Conservation (phyloP, 768 basidiomycete species). For the Leucosporidium yakuticum region DNA sequence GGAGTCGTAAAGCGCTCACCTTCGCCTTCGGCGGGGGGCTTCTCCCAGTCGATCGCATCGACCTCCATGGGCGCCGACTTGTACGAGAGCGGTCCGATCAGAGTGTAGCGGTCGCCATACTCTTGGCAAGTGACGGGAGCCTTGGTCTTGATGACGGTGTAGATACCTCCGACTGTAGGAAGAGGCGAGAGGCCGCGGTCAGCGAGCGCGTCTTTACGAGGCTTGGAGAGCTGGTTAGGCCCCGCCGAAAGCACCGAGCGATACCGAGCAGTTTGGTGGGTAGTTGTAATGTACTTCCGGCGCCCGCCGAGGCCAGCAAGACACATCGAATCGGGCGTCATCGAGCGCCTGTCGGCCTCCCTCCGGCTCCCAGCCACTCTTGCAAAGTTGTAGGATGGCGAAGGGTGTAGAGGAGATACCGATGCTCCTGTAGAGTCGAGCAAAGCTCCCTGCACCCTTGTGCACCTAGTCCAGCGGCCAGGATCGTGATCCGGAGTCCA, state of each 20-base stretch:
- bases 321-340: background rate
- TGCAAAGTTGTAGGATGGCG: background rate
- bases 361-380: background rate
- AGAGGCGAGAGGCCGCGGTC: background rate
- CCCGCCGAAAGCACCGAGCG: too few relatives aligned
- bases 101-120: constrained; percentile 88
- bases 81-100: constrained; percentile 97
- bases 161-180: constrained; percentile 80
- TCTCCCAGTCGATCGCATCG: constrained; percentile 73
- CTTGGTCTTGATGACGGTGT: constrained; percentile 99
- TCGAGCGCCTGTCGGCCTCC: background rate
- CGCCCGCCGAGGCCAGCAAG: background rate
- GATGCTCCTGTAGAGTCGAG: background rate
- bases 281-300: background rate
- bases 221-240: too few relatives aligned
- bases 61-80: constrained; percentile 99
- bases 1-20: background rate
- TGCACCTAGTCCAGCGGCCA: too few relatives aligned
- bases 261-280: background rate
- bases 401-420: background rate
- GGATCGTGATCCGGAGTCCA: too few relatives aligned
- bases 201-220: background rate
- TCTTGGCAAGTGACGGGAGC: constrained; percentile 96
- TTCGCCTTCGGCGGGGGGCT: constrained; percentile 13
- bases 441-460: too few relatives aligned